These are phyloP conservation scores for Cladosporium sp. DNA, from an alignment of 2,329 filamentous ascomycete genomes.

Conservation along the genomic window DNA sequence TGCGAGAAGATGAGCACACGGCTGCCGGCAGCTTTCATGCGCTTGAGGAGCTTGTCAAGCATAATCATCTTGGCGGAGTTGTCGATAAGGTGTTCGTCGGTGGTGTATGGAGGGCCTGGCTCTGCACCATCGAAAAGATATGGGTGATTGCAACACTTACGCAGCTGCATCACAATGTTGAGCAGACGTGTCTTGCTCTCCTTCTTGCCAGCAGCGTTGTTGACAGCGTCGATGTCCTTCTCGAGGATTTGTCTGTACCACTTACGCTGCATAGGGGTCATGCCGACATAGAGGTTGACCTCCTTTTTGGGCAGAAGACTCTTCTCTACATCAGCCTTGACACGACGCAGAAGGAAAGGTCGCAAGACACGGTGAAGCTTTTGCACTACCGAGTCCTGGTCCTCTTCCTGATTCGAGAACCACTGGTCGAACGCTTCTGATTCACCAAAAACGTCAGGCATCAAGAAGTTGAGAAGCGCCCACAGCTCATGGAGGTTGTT, in stretches of 20 bases:
- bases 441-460: conserved; percentile 98
- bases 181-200: conserved; percentile 95
- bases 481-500: conserved; percentile 98
- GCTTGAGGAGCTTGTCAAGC: conserved; percentile 81
- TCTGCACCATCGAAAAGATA: conserved; percentile 98
- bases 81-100: conserved; percentile 88
- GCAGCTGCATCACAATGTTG: conserved; percentile 98
- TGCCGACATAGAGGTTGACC: conserved; percentile 92
- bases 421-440: conserved; percentile 95
- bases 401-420: conserved; percentile 86
- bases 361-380: conserved; percentile 90
- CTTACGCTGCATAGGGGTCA: conserved; percentile 98
- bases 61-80: conserved; percentile 98
- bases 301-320: conserved; percentile 96
- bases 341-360: conserved; percentile 89
- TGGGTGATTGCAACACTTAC: conserved; percentile 98
- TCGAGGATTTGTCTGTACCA: conserved; percentile 99
- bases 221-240: conserved; percentile 98
- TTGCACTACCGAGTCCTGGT: conserved; percentile 93
- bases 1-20: conserved; percentile 98
- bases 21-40: conserved; percentile 81
- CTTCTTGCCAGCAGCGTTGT: conserved; percentile 90
- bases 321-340: conserved; percentile 98
- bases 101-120: conserved; percentile 94
- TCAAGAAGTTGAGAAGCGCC: conserved; percentile 92